Evolutionary conservation across 2,329 filamentous ascomycete species (phyloP).

Genomic region (Camillea tinctor): DNA sequence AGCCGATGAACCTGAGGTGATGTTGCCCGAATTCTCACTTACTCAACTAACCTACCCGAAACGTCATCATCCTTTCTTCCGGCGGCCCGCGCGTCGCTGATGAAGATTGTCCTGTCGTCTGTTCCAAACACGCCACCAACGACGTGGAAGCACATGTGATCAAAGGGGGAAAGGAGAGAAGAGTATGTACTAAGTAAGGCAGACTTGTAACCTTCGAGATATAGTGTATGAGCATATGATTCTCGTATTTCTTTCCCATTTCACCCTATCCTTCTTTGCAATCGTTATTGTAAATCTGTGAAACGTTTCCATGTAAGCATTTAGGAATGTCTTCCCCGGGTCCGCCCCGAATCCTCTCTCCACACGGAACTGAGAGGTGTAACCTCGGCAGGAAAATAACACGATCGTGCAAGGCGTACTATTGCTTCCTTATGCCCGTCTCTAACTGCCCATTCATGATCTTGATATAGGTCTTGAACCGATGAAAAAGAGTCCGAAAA

Average conservation of each 20-base stretch:
- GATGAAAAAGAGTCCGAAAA: neutral
- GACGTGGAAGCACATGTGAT: neutral
- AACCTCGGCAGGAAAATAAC: neutral
- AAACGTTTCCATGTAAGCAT: neutral
- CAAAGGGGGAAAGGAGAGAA: neutral
- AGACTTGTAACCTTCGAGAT: neutral
- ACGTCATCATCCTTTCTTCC: neutral
- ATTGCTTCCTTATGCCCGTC: neutral
- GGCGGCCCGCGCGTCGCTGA: no score
- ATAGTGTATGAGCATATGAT: neutral
- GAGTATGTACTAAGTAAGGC: neutral
- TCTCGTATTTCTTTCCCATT: neutral
- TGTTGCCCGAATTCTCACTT: neutral
- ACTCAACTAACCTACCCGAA: neutral
- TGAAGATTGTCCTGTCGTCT: neutral
- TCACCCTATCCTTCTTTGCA: neutral
- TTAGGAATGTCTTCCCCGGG: neutral
- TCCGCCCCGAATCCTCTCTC: neutral
- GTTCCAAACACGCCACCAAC: neutral
- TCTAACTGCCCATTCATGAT: no score
- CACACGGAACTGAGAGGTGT: neutral
- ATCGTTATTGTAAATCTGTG: neutral
- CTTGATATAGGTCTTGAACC: no score
- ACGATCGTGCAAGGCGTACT: neutral
- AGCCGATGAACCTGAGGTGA: neutral